A percentile compares a stretch with the other conserved stretches of the same genome.
Evolutionary conservation across 2,329 filamentous ascomycete genomes (phyloP).

Genomic region (Phialemonium atrogriseum): DNA sequence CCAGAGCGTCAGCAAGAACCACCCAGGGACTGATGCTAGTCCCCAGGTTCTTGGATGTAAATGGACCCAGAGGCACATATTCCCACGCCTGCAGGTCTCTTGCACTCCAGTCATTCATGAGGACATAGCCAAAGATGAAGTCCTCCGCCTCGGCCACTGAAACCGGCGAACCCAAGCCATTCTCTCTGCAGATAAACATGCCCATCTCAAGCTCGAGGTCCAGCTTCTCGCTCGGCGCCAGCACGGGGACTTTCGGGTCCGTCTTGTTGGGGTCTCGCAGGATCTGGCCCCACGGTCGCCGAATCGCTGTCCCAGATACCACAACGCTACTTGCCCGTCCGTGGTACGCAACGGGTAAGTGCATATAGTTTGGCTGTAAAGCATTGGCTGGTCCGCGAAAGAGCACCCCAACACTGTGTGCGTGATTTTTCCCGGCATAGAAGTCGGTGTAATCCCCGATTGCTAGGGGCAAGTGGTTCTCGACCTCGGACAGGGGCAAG

Average conservation of each 20-base stretch:
- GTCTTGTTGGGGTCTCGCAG: constrained; percentile 31
- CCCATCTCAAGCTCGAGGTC: constrained; percentile 76
- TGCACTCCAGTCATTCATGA: constrained; percentile 58
- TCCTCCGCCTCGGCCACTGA: constrained; percentile 59
- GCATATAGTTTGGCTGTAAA: constrained; percentile 72
- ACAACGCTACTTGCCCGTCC: constrained; percentile 70
- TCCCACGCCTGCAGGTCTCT: constrained; percentile 55
- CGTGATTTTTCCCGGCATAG: constrained; percentile 73
- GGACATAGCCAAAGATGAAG: constrained; percentile 61
- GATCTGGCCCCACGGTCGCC: constrained; percentile 67
- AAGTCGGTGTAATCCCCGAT: constrained; percentile 85
- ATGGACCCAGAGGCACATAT: constrained; percentile 53
- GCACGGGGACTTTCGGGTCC: constrained; percentile 46
- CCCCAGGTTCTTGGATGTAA: constrained; percentile 53
- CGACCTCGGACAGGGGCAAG: constrained; percentile 34
- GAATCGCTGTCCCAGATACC: constrained; percentile 63
- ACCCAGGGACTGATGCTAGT: constrained; percentile 57
- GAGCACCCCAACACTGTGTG: constrained; percentile 59
- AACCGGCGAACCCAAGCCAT: constrained; percentile 59
- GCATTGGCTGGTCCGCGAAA: constrained; percentile 69
- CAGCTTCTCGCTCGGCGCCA: constrained; percentile 50
- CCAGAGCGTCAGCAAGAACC: constrained; percentile 49
- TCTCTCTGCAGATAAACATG: constrained; percentile 63
- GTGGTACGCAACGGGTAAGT: constrained; percentile 75
- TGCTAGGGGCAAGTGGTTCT: constrained; percentile 62